Percentiles rank a stretch among this genome's conserved stretches.
Evolutionary conservation across 164 flowering plant genomes (phyloP).

Genomic region (Tetracentron sinense): DNA sequence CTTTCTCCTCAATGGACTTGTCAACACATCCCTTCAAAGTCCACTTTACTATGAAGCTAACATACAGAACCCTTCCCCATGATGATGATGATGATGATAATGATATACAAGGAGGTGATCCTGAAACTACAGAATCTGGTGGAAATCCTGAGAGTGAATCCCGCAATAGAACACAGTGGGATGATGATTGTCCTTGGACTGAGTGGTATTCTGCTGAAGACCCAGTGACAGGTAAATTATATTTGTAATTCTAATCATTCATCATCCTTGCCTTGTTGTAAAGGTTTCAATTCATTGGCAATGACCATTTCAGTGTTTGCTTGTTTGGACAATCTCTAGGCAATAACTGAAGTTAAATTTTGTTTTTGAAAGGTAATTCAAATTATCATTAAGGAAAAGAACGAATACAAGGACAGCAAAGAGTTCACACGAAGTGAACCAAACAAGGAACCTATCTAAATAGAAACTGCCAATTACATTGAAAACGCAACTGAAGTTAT

Average conservation of each 20-base stretch:
- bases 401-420: too few species aligned
- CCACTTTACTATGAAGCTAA: constrained; percentile 78
- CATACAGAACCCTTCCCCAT: constrained; percentile 74
- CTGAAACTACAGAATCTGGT: constrained; percentile 39
- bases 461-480: too few species aligned
- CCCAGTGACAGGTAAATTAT: constrained; percentile 68
- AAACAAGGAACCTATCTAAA: too few species aligned
- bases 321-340: background rate
- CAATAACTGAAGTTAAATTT: background rate
- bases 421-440: too few species aligned
- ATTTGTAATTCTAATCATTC: background rate
- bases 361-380: too few species aligned
- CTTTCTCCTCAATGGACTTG: constrained; percentile 58
- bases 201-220: constrained; percentile 98
- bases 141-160: constrained; percentile 28
- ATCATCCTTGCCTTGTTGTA: background rate
- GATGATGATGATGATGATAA: constrained; percentile 65
- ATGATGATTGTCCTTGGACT: constrained; percentile 98
- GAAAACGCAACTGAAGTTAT: too few species aligned
- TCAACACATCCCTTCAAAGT: constrained; percentile 59
- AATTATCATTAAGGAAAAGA: too few species aligned
- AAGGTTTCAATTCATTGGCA: background rate
- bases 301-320: too few species aligned
- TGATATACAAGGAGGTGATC: constrained; percentile 33
- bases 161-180: constrained; percentile 65